Conservation (phyloP, 768 basidiomycete species). For the Pleurotus sapidus region DNA sequence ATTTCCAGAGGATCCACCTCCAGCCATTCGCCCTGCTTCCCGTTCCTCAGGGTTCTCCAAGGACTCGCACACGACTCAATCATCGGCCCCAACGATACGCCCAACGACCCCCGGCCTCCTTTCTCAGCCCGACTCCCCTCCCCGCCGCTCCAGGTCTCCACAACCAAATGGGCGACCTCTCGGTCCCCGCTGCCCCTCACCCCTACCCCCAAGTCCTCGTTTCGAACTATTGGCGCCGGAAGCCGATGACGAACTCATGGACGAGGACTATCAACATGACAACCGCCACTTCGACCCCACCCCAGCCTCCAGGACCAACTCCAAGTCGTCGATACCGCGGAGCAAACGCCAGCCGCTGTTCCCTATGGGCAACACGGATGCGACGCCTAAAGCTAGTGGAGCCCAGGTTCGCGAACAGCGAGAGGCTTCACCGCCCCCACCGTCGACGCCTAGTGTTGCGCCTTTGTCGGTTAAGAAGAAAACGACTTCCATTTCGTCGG, state of each 20-base stretch:
- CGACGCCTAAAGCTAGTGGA: slow-evolving; percentile 44
- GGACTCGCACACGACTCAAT: slow-evolving; percentile 37
- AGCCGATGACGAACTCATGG: slow-evolving; percentile 31
- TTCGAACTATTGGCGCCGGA: slow-evolving; percentile 13
- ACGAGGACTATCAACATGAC: slow-evolving; percentile 45
- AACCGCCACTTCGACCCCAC: slow-evolving; percentile 22
- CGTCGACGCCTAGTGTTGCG: slow-evolving; percentile 44
- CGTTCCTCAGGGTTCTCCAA: slow-evolving; percentile 35
- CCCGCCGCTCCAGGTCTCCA: slow-evolving; percentile 38
- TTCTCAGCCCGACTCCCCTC: slow-evolving; percentile 24
- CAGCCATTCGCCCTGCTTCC: slow-evolving; percentile 51
- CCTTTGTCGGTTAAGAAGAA: slow-evolving; percentile 88
- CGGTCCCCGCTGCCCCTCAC: slow-evolving; percentile 77
- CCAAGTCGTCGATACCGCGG: slow-evolving; percentile 52
- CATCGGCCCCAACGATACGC: slow-evolving; percentile 45
- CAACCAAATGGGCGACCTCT: slow-evolving; percentile 58
- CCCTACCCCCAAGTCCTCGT: slow-evolving; percentile 49
- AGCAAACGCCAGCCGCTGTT: slow-evolving; percentile 71
- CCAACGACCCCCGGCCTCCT: slow-evolving; percentile 36
- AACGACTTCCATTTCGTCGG: slow-evolving; percentile 51
- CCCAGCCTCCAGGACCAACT: slow-evolving; percentile 26
- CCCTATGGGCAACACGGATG: slow-evolving; percentile 47
- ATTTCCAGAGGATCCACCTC: slow-evolving; percentile 57
- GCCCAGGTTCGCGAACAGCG: not conserved
- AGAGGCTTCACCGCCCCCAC: slow-evolving; percentile 30